These are phyloP conservation scores for Gnaphalium uliginosum DNA, from an alignment of 129 eudicot genomes.

Conservation along the genomic window DNA sequence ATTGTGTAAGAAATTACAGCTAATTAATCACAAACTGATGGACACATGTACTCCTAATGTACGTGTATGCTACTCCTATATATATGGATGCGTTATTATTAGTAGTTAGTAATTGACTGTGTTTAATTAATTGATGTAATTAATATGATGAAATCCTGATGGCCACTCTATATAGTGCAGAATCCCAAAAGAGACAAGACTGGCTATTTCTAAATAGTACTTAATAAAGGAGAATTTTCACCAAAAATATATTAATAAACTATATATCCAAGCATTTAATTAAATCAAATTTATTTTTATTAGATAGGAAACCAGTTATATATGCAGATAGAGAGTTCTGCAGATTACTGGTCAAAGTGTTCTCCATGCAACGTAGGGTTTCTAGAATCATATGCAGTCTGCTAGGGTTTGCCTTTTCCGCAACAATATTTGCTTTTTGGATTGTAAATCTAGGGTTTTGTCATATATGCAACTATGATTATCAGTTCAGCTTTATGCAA, in stretches of 20 bases:
- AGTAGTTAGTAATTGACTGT: conserved; percentile 9
- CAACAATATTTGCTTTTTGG: conserved; percentile 18
- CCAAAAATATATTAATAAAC: conserved; percentile 13
- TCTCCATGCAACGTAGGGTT: conserved; percentile 43
- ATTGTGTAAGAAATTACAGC: neutral
- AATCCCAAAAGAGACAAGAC: conserved; percentile 42
- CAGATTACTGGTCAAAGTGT: conserved; percentile 24
- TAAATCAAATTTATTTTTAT: neutral
- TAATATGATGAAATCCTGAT: conserved; percentile 28
- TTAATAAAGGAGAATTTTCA: conserved; percentile 26
- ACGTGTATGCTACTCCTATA: no score
- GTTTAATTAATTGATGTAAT: conserved; percentile 16
- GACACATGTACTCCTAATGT: conserved; percentile 23
- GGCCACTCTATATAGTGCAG: conserved; percentile 38
- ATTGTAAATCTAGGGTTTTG: conserved; percentile 24
- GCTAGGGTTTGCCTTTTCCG: conserved; percentile 35
- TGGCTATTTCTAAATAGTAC: conserved; percentile 32
- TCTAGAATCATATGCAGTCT: conserved; percentile 26
- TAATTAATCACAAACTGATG: no score
- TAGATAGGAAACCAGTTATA: conserved; percentile 10
- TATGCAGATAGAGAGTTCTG: conserved; percentile 27
- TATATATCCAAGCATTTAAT: neutral
- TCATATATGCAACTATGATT: conserved; percentile 16
- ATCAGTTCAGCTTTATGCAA: conserved; percentile 6
- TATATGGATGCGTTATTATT: neutral